Base-by-base conservation (phyloP, 2,329 filamentous ascomycete genomes). In the Elsinoe ampelina region DNA sequence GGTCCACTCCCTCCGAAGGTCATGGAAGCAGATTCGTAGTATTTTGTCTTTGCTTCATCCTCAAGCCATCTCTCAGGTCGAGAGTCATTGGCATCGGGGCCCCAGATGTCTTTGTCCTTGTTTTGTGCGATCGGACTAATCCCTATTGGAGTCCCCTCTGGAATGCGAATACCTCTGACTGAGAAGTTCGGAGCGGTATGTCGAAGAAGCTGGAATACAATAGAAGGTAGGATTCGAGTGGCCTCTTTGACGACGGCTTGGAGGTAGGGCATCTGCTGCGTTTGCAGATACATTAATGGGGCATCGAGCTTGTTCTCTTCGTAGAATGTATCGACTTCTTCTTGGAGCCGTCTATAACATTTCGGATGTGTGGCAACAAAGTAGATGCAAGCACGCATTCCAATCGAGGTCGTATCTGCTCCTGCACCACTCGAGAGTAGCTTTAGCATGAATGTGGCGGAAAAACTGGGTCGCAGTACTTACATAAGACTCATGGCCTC, bases 31-130 rank as follows among this genome's bases (percentile, higher is more conserved):
- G 58, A 35, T 26, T 64, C 61, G 45, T 63, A 56, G 11, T 61
- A 58, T 32, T 36, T 43, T 30, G 43, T 60, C 51, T 77, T 61
- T 1, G 75, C 73, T 45, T 67, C 68, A 30, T 74, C 68, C 76
- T 62, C 59, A 2, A 63, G 34, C 62, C 62, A 64, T 12, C 62
- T 59, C 3, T 61, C 58, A 1, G 62, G 61, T 12, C 57, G 47
- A 38, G 62, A 62, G 0, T 32, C 19, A 35, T 68, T 65, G 5
- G 72, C 64, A 34, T 71, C 65, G 19, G 38, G 12, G 5, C 60
- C 60, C 45, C 48, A 61, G 26, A 62, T 56, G 12, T 55, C 22
- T 15, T 55, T 47, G 42, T 60, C 58, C 26, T 58, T 52, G 38
- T 62, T 59, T 1, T 61, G 43, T 8, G 58, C 41, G 15, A 45